Percentiles rank a stretch among this genome's conserved stretches.
These are phyloP conservation scores for Beta macrorhiza DNA, from an alignment of 179 eudicot genomes.

Conservation along the genomic window DNA sequence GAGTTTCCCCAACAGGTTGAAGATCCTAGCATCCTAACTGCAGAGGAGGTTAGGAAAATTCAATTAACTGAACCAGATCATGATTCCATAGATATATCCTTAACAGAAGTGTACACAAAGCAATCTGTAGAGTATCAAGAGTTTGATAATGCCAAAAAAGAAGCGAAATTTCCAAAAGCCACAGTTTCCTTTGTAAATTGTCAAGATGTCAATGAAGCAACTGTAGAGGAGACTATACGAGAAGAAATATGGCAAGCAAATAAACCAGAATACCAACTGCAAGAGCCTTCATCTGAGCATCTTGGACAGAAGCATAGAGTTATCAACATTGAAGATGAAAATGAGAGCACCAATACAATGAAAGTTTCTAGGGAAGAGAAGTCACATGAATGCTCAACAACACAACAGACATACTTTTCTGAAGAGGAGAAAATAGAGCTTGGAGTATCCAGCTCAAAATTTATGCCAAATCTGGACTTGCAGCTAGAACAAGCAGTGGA, in stretches of 20 bases:
- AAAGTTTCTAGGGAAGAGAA: background rate
- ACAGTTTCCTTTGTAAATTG: background rate
- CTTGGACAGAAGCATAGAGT: background rate
- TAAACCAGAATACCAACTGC: background rate
- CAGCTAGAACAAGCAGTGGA: background rate
- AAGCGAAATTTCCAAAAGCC: background rate
- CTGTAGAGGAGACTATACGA: too few species aligned
- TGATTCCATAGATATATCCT: background rate
- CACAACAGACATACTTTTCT: background rate
- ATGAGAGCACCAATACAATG: background rate
- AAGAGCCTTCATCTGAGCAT: background rate
- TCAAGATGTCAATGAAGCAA: background rate
- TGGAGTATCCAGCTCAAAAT: background rate
- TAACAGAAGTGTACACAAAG: background rate
- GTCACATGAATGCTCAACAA: background rate
- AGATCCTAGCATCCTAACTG: too few species aligned
- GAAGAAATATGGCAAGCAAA: conserved; percentile 1
- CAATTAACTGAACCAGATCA: background rate
- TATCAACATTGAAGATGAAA: background rate
- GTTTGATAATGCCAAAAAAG: conserved; percentile 3
- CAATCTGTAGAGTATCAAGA: background rate
- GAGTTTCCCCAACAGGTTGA: conserved; percentile 3
- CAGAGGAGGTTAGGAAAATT: background rate
- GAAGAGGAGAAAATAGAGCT: conserved; percentile 6
- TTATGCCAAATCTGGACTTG: background rate